Evolutionary conservation across 2,329 filamentous ascomycete genomes (phyloP), one percentile per base, ranked within the genome.

Genomic region (Pestalotiopsis sp.): DNA sequence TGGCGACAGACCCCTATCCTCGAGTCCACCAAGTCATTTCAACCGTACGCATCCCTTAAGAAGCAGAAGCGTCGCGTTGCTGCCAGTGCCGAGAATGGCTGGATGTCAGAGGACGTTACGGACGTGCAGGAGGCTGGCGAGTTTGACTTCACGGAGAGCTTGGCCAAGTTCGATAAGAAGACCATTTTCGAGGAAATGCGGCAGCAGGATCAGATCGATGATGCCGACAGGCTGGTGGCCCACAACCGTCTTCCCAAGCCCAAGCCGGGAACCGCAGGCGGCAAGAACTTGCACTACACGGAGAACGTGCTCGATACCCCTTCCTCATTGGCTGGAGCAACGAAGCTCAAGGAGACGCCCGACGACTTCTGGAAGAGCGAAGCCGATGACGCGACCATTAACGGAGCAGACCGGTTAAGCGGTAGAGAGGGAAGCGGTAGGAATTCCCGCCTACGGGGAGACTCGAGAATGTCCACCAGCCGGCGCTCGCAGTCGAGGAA

Each of bases 71-170:
- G 78, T 68, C 83, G 79, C 73, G 79, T 78, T 60, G 78, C 77
- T 38, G 70, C 68, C 13, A 74, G 72, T 55, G 80, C 80, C 9
- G 88, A 93, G 58, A 97, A 94, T 77, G 95, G 94, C 3, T 98
- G 95, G 95, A 94, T 93, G 3, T 98, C 95, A 0, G 96, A 98
- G 77, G 95, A 98, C 76, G 95, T 95, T 25, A 98, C 94, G 0
- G 96, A 98, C 77, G 93, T 96, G 25, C 93, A 95, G 80, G 95
- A 97, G 77, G 88, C 96, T 85, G 93, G 93, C 12, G 96, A 98
- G 70, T 98, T 98, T 74, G 95, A 98, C 79, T 98, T 98, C 75
- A 91, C 93, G 74, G 91, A 90, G 67, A 94, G 94, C 72, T 85
- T 98, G 39, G 95, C 93, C 61, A 97, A 97, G 76, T 98, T 98